A percentile compares a stretch with the other conserved stretches of the same genome.
Conservation (phyloP, 1,139 yeast species). For the Lodderomyces parapsilosis region DNA sequence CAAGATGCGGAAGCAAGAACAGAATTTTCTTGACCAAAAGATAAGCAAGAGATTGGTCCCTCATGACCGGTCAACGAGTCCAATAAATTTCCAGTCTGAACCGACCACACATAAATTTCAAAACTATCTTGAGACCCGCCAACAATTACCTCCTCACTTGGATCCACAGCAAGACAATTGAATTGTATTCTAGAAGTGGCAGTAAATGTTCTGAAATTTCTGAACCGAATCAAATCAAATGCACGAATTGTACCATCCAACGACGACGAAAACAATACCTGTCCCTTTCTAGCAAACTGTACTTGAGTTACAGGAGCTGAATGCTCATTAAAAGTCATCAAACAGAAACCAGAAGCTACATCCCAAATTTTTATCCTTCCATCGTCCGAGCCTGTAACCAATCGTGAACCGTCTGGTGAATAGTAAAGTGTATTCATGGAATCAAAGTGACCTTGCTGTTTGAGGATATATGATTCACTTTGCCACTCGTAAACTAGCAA, state of each 20-base stretch:
- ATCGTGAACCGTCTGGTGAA: conserved; percentile 91
- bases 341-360: conserved; percentile 85
- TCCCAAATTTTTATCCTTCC: conserved; percentile 98
- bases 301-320: conserved; percentile 86
- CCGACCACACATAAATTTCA: conserved; percentile 95
- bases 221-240: conserved; percentile 89
- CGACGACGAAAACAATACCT: conserved; percentile 86
- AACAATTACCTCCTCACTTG: conserved; percentile 94
- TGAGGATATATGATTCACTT: conserved; percentile 89
- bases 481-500: conserved; percentile 98
- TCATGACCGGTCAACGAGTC: conserved; percentile 91
- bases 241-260: conserved; percentile 97
- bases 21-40: conserved; percentile 80
- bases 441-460: conserved; percentile 97
- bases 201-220: conserved; percentile 93
- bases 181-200: conserved; percentile 88
- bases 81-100: conserved; percentile 88
- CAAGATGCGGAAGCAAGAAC: conserved; percentile 90
- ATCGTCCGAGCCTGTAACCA: conserved; percentile 94
- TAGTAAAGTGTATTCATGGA: conserved; percentile 79
- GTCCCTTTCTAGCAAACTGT: conserved; percentile 83
- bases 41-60: conserved; percentile 88
- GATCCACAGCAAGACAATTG: conserved; percentile 89
- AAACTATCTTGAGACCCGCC: conserved; percentile 92
- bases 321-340: conserved; percentile 90